Evolutionary conservation across 1,284 basidiomycete species (phyloP).

Genomic region (Takashimella koratensis): DNA sequence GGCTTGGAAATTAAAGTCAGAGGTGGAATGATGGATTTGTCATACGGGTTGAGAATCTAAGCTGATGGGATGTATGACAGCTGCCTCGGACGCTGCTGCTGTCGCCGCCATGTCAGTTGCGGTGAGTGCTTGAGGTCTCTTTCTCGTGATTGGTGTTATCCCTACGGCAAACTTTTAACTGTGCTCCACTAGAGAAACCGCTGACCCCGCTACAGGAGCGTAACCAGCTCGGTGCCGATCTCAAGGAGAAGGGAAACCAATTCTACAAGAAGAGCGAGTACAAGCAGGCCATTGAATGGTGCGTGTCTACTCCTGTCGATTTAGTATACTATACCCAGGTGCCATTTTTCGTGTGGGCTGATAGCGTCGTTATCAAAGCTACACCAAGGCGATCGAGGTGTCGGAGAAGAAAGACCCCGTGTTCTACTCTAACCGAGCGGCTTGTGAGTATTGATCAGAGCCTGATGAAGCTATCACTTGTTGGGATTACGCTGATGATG

Average conservation of each 20-base stretch:
- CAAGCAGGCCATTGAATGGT: conserved; percentile 66
- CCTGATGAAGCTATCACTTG: too few relatives aligned
- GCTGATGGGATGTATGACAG: too few relatives aligned
- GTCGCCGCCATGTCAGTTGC: conserved; percentile 34
- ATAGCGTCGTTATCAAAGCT: too few relatives aligned
- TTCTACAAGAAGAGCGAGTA: conserved; percentile 81
- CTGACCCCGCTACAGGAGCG: conserved; percentile 65
- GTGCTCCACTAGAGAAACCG: too few relatives aligned
- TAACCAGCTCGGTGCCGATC: conserved; percentile 65
- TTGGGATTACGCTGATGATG: not conserved
- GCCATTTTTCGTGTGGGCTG: too few relatives aligned
- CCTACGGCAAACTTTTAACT: too few relatives aligned
- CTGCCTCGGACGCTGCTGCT: conserved; percentile 31
- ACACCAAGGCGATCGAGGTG: conserved; percentile 86
- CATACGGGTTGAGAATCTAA: too few relatives aligned
- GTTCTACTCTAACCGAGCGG: conserved; percentile 95
- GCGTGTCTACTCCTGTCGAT: conserved; percentile 8
- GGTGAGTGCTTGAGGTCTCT: conserved; percentile 9
- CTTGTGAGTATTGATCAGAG: conserved; percentile 60
- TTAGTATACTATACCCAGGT: too few relatives aligned
- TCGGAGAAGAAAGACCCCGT: conserved; percentile 84
- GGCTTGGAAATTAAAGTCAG: too few relatives aligned
- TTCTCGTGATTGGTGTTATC: too few relatives aligned
- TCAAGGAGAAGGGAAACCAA: conserved; percentile 87
- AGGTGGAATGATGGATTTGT: too few relatives aligned